phyloP scores from a whole-genome alignment of 2,329 filamentous ascomycete genomes.

The Dactylellina cionopaga region DNA sequence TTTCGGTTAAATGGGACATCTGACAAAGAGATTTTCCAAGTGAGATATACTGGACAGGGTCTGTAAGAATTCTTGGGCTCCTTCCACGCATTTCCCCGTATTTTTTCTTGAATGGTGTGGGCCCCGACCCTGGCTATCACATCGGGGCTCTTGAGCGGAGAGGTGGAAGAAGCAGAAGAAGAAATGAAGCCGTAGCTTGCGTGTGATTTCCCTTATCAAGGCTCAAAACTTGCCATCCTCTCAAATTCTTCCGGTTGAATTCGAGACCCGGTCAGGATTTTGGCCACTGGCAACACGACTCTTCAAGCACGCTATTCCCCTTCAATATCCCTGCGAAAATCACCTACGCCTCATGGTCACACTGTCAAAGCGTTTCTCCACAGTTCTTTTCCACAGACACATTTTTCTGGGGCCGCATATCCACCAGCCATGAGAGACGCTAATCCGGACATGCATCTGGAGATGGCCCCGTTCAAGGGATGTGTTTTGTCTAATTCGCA shows the following conservation, averaged over 20 bases:
- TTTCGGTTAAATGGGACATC: conserved; percentile 52
- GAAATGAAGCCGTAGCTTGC: conserved; percentile 13
- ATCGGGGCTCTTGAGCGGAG: conserved; percentile 50
- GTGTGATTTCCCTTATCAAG: conserved; percentile 45
- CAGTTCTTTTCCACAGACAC: conserved; percentile 33
- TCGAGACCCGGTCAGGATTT: conserved; percentile 19
- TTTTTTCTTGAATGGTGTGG: conserved; percentile 49
- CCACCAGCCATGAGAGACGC: conserved; percentile 22
- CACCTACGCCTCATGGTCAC: conserved; percentile 51
- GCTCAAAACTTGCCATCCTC: conserved; percentile 29
- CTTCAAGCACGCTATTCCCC: conserved; percentile 31
- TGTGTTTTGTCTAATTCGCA: conserved; percentile 51
- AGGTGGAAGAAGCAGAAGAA: conserved; percentile 14
- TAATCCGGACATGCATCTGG: conserved; percentile 26
- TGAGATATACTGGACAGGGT: conserved; percentile 14
- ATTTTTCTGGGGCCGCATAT: conserved; percentile 52
- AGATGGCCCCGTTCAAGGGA: conserved; percentile 44
- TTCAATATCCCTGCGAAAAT: conserved; percentile 51
- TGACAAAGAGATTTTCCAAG: conserved; percentile 44
- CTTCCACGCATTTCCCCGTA: conserved; percentile 49
- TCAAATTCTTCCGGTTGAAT: conserved; percentile 49
- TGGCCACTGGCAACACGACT: conserved; percentile 45
- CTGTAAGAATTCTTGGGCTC: conserved; percentile 32
- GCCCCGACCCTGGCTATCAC: conserved; percentile 8
- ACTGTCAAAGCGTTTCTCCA: conserved; percentile 53